Percentiles rank a stretch among this genome's conserved stretches.
These are phyloP conservation scores for Hemerocallis citrina DNA, from an alignment of 106 monocot genomes.

Conservation along the genomic window DNA sequence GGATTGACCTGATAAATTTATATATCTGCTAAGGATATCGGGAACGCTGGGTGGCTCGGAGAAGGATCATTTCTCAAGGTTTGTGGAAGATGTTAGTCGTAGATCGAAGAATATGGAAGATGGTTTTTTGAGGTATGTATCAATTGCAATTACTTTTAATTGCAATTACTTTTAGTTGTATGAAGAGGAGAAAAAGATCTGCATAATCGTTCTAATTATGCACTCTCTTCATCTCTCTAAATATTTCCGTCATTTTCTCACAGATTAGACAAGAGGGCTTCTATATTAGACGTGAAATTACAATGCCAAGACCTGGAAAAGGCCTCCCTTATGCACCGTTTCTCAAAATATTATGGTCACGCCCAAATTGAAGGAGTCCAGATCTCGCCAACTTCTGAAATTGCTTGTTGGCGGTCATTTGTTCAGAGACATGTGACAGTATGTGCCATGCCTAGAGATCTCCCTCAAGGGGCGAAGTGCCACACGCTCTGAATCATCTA, in stretches of 20 bases:
- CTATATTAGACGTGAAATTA: slow-evolving; percentile 37
- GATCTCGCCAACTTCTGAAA: slow-evolving; percentile 14
- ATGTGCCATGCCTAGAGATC: slow-evolving; percentile 13
- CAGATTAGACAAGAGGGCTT: slow-evolving; percentile 43
- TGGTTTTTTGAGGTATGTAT: slow-evolving; percentile 52
- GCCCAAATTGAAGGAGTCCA: slow-evolving; percentile 28
- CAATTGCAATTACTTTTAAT: background rate
- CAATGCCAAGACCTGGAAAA: slow-evolving; percentile 63
- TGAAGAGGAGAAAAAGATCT: background rate
- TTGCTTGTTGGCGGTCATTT: slow-evolving; percentile 5
- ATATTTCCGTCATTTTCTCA: slow-evolving; percentile 2
- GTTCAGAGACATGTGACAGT: slow-evolving; percentile 16
- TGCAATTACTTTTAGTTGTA: background rate
- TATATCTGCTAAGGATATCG: slow-evolving; percentile 18
- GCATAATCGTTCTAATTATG: background rate
- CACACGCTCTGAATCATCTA: slow-evolving; percentile 10
- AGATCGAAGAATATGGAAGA: slow-evolving; percentile 57
- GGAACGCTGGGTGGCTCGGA: no score
- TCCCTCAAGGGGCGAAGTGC: slow-evolving; percentile 14
- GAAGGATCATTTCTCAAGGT: slow-evolving; percentile 40
- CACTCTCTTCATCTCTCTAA: no score
- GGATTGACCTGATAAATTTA: background rate
- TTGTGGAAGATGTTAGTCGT: slow-evolving; percentile 47
- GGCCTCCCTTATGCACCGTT: slow-evolving; percentile 51
- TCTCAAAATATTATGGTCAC: slow-evolving; percentile 60